Evolutionary conservation across 768 basidiomycete species (phyloP).

Genomic region (Filobasidium floriforme): DNA sequence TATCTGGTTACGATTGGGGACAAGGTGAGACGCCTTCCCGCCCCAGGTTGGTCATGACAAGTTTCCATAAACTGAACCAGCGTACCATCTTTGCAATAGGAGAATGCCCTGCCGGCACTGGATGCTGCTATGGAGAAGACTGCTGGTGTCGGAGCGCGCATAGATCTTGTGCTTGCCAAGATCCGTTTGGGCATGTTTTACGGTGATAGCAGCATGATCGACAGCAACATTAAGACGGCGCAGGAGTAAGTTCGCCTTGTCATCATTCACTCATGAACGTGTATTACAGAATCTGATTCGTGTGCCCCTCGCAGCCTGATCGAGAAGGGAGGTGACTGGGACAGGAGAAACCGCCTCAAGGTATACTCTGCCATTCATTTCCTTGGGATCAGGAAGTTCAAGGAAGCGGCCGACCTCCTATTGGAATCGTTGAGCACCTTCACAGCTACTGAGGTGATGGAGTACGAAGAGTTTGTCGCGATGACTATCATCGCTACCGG

Average conservation of each 20-base stretch:
- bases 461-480: constrained; percentile 82
- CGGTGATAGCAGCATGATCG: constrained; percentile 65
- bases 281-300: neutral
- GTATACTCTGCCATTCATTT: constrained; percentile 84
- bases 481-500: constrained; percentile 73
- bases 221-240: constrained; percentile 64
- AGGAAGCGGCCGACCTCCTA: constrained; percentile 71
- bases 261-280: neutral
- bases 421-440: constrained; percentile 90
- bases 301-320: constrained; percentile 56
- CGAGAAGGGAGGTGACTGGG: constrained; percentile 97
- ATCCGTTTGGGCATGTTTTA: constrained; percentile 88
- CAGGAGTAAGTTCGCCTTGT: constrained; percentile 57
- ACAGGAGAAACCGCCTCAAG: constrained; percentile 89
- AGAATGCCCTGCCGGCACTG: constrained; percentile 70
- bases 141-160: constrained; percentile 81
- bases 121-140: constrained; percentile 81
- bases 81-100: constrained; percentile 48
- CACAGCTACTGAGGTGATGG: constrained; percentile 79
- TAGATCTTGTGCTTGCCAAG: constrained; percentile 83
- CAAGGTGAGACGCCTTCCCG: constrained; percentile 47
- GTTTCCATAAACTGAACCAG: neutral
- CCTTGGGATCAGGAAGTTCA: constrained; percentile 84
- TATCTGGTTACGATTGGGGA: constrained; percentile 85
- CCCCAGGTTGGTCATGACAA: too few species aligned